phyloP scores from a whole-genome alignment of 495 filamentous ascomycete species.

The Amphirosellinia nigrospora region DNA sequence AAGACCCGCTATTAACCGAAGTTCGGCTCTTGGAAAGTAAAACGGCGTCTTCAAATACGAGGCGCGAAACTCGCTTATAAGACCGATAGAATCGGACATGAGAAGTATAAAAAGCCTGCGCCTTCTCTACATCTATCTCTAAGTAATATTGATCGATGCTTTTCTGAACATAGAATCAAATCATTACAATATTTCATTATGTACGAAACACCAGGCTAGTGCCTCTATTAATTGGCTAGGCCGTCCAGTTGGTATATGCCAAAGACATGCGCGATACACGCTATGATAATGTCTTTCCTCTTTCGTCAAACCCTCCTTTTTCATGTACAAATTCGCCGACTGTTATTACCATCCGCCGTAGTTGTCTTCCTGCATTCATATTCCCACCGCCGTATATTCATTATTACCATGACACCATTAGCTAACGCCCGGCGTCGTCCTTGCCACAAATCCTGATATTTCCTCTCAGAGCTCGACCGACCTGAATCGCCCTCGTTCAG shows the following conservation, averaged over 20 bases:
- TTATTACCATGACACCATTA: constrained; percentile 15
- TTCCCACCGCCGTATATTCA: not conserved
- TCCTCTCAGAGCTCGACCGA: constrained; percentile 38
- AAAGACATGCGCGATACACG: constrained; percentile 5
- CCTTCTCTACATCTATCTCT: not conserved
- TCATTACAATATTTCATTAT: constrained; percentile 26
- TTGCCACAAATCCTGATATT: not conserved
- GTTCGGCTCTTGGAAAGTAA: not conserved
- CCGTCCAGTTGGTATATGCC: not conserved
- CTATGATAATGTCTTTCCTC: constrained; percentile 5
- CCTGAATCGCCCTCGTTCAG: constrained; percentile 54
- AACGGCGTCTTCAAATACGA: not conserved
- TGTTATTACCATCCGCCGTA: not conserved
- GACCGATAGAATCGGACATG: not conserved
- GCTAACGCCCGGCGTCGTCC: not conserved
- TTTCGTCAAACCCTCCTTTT: not conserved
- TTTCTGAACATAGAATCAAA: not conserved
- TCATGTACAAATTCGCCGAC: not conserved
- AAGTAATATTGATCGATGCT: not conserved
- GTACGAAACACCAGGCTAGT: constrained; percentile 21
- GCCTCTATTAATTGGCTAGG: constrained; percentile 2
- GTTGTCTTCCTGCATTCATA: constrained; percentile 2
- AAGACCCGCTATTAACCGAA: constrained; percentile 26
- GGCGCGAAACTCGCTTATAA: not conserved
- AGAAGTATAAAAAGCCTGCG: constrained; percentile 7